These are phyloP conservation scores for Gossypium rotundifolium DNA, from an alignment of 345 rosid genomes.

Conservation along the genomic window DNA sequence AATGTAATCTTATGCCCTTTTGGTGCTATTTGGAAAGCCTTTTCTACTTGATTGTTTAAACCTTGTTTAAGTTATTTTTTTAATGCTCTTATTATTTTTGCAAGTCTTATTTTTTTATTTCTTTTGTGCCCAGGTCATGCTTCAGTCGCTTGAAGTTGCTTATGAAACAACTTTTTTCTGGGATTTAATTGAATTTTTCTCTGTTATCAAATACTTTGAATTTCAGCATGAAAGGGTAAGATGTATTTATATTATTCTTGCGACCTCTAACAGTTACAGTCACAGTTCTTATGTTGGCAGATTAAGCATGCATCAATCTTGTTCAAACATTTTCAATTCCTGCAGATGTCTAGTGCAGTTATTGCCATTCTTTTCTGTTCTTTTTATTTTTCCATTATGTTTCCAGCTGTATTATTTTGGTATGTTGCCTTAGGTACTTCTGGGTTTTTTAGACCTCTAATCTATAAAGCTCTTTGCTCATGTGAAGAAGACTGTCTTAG, in stretches of 20 bases:
- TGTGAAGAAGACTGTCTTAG: not conserved
- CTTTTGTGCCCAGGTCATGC: conserved; percentile 40
- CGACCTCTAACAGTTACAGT: not conserved
- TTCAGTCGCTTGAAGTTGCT: conserved; percentile 59
- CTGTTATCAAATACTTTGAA: conserved; percentile 40
- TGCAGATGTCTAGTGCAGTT: not conserved
- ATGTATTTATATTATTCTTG: conserved; percentile 7
- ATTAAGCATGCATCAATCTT: conserved; percentile 1
- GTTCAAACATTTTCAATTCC: not conserved
- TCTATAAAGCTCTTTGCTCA: not conserved
- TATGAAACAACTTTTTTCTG: conserved; percentile 44
- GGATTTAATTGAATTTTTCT: conserved; percentile 40
- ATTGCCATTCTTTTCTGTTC: not conserved
- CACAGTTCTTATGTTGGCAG: not conserved
- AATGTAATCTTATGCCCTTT: conserved; percentile 43
- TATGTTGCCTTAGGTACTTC: not conserved
- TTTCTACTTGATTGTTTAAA: not conserved
- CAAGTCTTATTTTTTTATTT: not conserved
- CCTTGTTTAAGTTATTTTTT: not conserved
- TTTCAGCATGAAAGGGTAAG: conserved; percentile 81
- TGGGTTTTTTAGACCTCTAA: not conserved
- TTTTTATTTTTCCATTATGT: not conserved
- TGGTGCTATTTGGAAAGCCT: not conserved
- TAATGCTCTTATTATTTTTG: not conserved
- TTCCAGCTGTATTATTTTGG: not conserved